phyloP scores from a whole-genome alignment of 495 filamentous ascomycete genomes.

The Penicillium flavigenum region DNA sequence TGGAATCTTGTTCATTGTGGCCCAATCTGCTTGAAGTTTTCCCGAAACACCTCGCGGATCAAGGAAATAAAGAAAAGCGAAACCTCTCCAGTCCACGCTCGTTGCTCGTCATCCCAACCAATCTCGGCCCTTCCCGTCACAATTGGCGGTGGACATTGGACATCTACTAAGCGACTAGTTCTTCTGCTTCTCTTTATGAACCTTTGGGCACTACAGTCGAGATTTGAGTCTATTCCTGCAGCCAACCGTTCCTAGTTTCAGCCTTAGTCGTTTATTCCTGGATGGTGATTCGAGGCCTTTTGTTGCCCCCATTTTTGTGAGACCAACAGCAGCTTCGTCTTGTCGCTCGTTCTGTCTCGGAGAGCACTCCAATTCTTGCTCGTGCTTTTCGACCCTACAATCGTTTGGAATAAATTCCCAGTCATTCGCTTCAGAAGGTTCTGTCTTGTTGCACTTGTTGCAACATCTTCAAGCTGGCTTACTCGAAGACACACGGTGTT shows the following conservation, averaged over 20 bases:
- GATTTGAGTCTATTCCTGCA: slow-evolving; percentile 37
- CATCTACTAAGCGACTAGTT: slow-evolving; percentile 23
- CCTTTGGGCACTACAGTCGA: slow-evolving; percentile 25
- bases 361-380: slow-evolving; percentile 32
- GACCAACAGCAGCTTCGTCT: slow-evolving; percentile 41
- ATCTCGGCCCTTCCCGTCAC: slow-evolving; percentile 11
- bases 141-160: slow-evolving; percentile 15
- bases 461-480: slow-evolving; percentile 57
- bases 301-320: slow-evolving; percentile 31
- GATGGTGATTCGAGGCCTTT: slow-evolving; percentile 40
- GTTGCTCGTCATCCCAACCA: slow-evolving; percentile 4
- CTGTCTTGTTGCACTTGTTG: slow-evolving; percentile 49
- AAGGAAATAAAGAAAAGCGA: slow-evolving; percentile 27
- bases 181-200: slow-evolving; percentile 25
- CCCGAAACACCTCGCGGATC: slow-evolving; percentile 27
- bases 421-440: slow-evolving; percentile 49
- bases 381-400: slow-evolving; percentile 36
- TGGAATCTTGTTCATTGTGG: slow-evolving; percentile 11
- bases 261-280: slow-evolving; percentile 29
- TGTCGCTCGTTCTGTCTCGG: slow-evolving; percentile 50
- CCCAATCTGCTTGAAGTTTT: slow-evolving; percentile 25
- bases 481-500: slow-evolving; percentile 51
- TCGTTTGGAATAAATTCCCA: slow-evolving; percentile 49
- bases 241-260: slow-evolving; percentile 38
- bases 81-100: slow-evolving; percentile 33